A percentile compares a stretch with the other conserved stretches of the same genome.
Conservation (phyloP, 805 yeast genomes). For the Cephaloascus fragrans region DNA sequence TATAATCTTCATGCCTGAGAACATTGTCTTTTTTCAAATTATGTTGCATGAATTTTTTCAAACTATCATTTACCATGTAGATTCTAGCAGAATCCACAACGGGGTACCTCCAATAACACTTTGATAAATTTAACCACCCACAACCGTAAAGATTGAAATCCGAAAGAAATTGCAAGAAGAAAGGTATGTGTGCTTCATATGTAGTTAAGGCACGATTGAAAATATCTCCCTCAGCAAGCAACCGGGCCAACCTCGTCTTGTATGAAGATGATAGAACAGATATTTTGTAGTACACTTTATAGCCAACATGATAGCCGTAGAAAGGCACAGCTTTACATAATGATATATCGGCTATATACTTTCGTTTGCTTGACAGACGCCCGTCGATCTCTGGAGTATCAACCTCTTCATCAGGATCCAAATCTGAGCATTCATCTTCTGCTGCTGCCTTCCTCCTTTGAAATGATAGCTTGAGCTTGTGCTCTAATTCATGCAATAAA, state of each 20-base stretch:
- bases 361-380: no score
- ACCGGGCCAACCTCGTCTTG: conserved; percentile 41
- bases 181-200: conserved; percentile 78
- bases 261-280: conserved; percentile 55
- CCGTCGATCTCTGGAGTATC: conserved; percentile 2
- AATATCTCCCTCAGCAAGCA: conserved; percentile 32
- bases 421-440: conserved; percentile 7
- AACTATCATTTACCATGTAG: background rate
- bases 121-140: conserved; percentile 51
- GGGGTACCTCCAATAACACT: conserved; percentile 50
- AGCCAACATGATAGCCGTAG: conserved; percentile 73
- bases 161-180: conserved; percentile 60
- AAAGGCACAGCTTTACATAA: conserved; percentile 71
- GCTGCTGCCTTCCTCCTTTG: conserved; percentile 10
- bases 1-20: conserved; percentile 11
- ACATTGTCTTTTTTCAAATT: background rate
- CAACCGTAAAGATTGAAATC: conserved; percentile 85
- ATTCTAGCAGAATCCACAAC: conserved; percentile 14
- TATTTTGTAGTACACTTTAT: conserved; percentile 58
- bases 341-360: conserved; percentile 48
- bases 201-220: conserved; percentile 32
- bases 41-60: background rate
- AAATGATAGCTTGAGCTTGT: conserved; percentile 26
- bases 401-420: conserved; percentile 6
- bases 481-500: conserved; percentile 36